Evolutionary conservation across 164 flowering plant genomes (phyloP), one percentile per base, ranked within the genome.

Genomic region (Euptelea pleiosperma): DNA sequence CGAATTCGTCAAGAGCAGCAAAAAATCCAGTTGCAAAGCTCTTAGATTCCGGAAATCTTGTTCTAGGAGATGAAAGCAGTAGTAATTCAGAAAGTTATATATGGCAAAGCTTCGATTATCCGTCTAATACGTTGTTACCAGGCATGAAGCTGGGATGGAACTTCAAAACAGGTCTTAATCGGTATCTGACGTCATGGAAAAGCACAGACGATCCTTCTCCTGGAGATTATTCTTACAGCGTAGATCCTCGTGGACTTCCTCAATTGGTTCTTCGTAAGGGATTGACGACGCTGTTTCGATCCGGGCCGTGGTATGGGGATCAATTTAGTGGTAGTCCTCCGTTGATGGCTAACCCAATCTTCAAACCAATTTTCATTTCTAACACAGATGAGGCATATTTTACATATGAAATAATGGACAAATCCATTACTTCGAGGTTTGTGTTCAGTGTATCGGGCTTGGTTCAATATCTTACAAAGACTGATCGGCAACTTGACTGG

Each of bases 31-130:
- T 3, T 11, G n/a, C 0, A n/a, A 28, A 54, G 65, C 58, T 73
- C 10, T 40, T 69, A 37, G 70, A 73, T 24, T 40, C 70, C 3
- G 76, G 76, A 12, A 69, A 73, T 50, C 53, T 73, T 33, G 70
- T 73, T 6, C 16, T 69, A 6, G 53, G 33, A 28, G 1, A 47
- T 47, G 61, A 55, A 25, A 57, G 14, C 14, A 45, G 52, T n/a
- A 39, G 44, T 58, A 35, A 12, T 1, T 11, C 53, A 21, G 52
- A 44, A 0, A 54, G 36, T 19, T 64, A 11, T 47, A 6, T 62
- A 3, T 78, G 82, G 79, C 79, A 78, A 59, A 71, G 82, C 33
- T 78, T 75, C 47, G 78, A 78, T 53, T 52, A 68, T 51, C 83
- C 76, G 0, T 11, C 50, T 1, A 65, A 76, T 52, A 73, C 78